Conservation (phyloP, 208 protist species). For the Trypanosoma mega region DNA sequence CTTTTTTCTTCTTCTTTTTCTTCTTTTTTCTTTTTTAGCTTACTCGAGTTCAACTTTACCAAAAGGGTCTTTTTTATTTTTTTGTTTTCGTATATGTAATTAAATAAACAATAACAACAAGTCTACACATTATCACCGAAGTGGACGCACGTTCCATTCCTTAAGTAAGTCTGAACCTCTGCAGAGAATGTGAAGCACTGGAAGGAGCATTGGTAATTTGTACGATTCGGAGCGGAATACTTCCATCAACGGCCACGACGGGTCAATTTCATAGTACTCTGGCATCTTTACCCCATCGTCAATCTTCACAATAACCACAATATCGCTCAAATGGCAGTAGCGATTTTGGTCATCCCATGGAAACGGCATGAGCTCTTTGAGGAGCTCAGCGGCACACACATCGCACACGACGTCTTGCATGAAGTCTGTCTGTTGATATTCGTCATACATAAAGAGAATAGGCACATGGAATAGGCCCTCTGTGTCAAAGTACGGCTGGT, state of each 20-base stretch:
- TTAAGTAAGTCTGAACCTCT: constrained; percentile 61
- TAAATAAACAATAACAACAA: background rate
- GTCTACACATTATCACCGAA: constrained; percentile 10
- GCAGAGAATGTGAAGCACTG: constrained; percentile 75
- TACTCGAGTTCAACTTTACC: too few relatives aligned
- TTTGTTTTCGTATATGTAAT: background rate
- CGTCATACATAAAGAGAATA: constrained; percentile 94
- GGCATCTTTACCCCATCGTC: constrained; percentile 81
- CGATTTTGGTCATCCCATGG: constrained; percentile 77
- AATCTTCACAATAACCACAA: constrained; percentile 83
- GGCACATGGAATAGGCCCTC: constrained; percentile 81
- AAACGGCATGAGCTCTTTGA: constrained; percentile 85
- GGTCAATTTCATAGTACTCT: constrained; percentile 71
- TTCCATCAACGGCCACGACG: constrained; percentile 68
- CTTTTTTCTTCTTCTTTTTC: too few relatives aligned
- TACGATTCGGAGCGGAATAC: constrained; percentile 79
- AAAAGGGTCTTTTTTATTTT: too few relatives aligned
- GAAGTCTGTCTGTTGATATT: constrained; percentile 92
- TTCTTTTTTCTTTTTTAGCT: too few relatives aligned
- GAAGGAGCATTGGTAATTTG: constrained; percentile 69
- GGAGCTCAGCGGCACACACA: constrained; percentile 49
- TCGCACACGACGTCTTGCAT: constrained; percentile 89
- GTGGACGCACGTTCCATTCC: constrained; percentile 38
- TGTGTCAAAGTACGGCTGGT: constrained; percentile 74
- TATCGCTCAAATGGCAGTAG: constrained; percentile 50